Base-by-base conservation (phyloP, 1,139 yeast genomes). In the Geotrichum klebahnii region DNA sequence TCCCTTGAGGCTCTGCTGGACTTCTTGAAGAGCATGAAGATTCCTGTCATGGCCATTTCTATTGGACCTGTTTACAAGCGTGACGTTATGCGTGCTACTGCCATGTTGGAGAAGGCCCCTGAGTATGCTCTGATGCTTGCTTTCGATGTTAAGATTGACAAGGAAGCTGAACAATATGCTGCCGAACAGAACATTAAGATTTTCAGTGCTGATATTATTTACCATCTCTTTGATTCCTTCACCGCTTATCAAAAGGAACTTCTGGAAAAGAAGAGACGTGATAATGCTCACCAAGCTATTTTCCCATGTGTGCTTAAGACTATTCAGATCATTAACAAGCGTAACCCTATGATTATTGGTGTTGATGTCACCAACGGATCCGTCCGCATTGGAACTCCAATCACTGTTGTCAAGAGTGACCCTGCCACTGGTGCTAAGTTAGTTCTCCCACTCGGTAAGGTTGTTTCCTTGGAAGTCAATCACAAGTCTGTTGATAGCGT, bases 331-430 rank as follows among this genome's bases (percentile, higher is more conserved):
- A 94, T 92, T 69, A 94, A 94, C 81, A 92, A 92, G 76, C 87
- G 98, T 74, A 89, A 90, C 70, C 99, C 99, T 54, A 92, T 92
- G 97, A 89, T 92, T 65, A 86, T 92, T 66, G 99, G 99, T 80
- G 97, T 92, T 55, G 99, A 92, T 68, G 96, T 92, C 57, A 69
- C 79, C 48, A 97, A 92, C 68, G 99, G 99, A 62, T 77, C 86
- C 38, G 78, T 94, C 44, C 81, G 92, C 59, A 69, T 86, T 46
- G 98, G 98, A 53, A 90, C 98, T 1, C 98, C 99, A 58, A 88
- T 92, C 56, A 84, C 96, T 73, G 92, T 94, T 26, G 97, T 92
- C 50, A 89, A 90, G 70, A 74, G 75, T 45, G 97, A 90, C 64
- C 96, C 97, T 36, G 76, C 75, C 14, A 86, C 96, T 1, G 87